Evolutionary conservation across 805 yeast species (phyloP).

Genomic region (Yarrowia phangngaensis): DNA sequence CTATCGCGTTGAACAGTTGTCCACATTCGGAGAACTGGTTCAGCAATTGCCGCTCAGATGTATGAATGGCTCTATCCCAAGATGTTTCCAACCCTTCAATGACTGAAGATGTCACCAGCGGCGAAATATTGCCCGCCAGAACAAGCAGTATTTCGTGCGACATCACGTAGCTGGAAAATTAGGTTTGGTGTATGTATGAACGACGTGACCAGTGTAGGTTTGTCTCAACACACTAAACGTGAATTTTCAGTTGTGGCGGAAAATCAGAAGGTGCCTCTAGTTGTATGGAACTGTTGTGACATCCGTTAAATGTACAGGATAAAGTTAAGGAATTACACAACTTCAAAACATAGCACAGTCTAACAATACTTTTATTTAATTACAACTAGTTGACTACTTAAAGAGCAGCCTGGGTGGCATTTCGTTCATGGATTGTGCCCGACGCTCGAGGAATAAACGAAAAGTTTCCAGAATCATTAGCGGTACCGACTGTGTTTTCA

Average conservation of each 20-base stretch:
- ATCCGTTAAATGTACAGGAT: too few relatives aligned
- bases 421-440: slow-evolving; percentile 29
- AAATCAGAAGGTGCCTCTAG: too few relatives aligned
- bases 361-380: background rate
- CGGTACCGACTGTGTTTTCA: background rate
- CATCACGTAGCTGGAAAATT: slow-evolving; percentile 26
- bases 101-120: slow-evolving; percentile 14
- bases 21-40: slow-evolving; percentile 31
- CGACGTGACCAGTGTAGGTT: too few relatives aligned
- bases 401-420: slow-evolving; percentile 12
- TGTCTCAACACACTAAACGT: too few relatives aligned
- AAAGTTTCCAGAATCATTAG: background rate
- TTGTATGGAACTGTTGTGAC: too few relatives aligned
- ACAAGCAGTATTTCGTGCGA: slow-evolving; percentile 33
- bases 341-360: background rate
- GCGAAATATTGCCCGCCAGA: slow-evolving; percentile 31
- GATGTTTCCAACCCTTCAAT: slow-evolving; percentile 5
- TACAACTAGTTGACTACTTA: background rate
- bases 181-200: background rate
- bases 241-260: too few relatives aligned
- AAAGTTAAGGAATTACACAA: too few relatives aligned
- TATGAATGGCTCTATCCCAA: slow-evolving; percentile 28
- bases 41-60: slow-evolving; percentile 30
- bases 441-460: slow-evolving; percentile 30
- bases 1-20: slow-evolving; percentile 27